Base-by-base conservation (phyloP, 495 filamentous ascomycete genomes). In the Lophiostoma macrostomum region DNA sequence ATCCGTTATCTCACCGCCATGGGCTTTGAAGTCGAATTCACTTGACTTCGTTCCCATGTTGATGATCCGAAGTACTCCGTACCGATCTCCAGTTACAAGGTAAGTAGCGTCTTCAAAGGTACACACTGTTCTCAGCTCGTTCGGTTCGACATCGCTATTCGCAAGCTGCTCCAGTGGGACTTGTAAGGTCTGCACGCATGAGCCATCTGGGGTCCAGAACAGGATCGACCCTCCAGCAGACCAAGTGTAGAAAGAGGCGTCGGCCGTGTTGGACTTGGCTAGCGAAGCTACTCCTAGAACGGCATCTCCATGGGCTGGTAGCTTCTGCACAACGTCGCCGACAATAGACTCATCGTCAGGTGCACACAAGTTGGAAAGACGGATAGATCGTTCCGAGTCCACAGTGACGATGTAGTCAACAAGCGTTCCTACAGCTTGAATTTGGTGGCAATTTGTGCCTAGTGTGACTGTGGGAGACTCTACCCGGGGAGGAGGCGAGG, bases 231-330 rank as follows among this genome's bases (percentile, higher is more conserved):
- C 93, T 50, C 79, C 80, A 38, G 77, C 78, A 8, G 90, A 88
- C 87, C 89, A 97, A 0, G 90, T 95, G 59, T 88, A 85, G 65
- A 96, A 95, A 23, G 83, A 78, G 1, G 88, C 84, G 8, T 77
- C 70, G 1, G 79, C 64, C 5, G 68, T 61, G 54, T 86, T 84
- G 0, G 79, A 74, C 24, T 67, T 64, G 3, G 75, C 66, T 3
- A 96, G 68, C 3, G 80, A 61, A 46, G 80, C 73, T 25, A 95
- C 81, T 20, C 94, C 93, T 27, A 89, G 72, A 19, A 94, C 84
- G 2, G 89, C 74, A 56, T 89, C 88, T 34, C 83, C 78, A 64
- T 91, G 89, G 32, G 87, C 91, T 6, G 83, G 81, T 37, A 79
- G 80, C 73, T 67, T 63, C 19, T 60, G 52, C 18, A 64, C 67